Conservation (phyloP, 176 grass and related monocot genomes). For the Aegilops bicornis region DNA sequence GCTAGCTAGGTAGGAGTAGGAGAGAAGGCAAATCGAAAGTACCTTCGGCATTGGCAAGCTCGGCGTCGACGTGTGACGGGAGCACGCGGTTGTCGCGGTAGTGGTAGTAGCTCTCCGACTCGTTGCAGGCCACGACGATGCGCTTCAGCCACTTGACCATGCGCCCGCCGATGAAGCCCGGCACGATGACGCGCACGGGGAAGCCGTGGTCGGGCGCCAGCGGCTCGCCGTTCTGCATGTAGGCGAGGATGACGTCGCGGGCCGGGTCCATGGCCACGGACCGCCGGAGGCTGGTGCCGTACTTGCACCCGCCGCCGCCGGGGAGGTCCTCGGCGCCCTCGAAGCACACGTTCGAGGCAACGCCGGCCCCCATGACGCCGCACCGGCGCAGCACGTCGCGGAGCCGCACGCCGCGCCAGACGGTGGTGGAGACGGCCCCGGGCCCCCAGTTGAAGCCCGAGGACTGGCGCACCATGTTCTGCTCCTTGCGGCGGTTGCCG, state of each 20-base stretch:
- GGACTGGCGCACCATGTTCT: constrained; percentile 72
- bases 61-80: constrained; percentile 78
- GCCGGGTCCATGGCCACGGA: constrained; percentile 65
- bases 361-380: constrained; percentile 40
- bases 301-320: constrained; percentile 50
- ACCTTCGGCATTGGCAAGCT: constrained; percentile 89
- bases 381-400: constrained; percentile 69
- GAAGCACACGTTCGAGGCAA: constrained; percentile 64
- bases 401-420: constrained; percentile 72
- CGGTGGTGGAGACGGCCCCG: constrained; percentile 67
- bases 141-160: constrained; percentile 92
- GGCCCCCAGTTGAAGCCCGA: constrained; percentile 88
- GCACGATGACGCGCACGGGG: constrained; percentile 70
- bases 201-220: constrained; percentile 81
- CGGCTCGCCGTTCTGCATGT: constrained; percentile 87
- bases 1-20: no score
- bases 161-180: constrained; percentile 75
- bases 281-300: constrained; percentile 69
- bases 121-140: constrained; percentile 52
- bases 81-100: constrained; percentile 81
- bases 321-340: constrained; percentile 82
- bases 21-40: neutral
- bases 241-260: constrained; percentile 72
- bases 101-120: constrained; percentile 94
- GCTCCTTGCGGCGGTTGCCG: constrained; percentile 81